Conservation (phyloP, 352 stramenopile genomes). For the Pythium utonaiense region DNA sequence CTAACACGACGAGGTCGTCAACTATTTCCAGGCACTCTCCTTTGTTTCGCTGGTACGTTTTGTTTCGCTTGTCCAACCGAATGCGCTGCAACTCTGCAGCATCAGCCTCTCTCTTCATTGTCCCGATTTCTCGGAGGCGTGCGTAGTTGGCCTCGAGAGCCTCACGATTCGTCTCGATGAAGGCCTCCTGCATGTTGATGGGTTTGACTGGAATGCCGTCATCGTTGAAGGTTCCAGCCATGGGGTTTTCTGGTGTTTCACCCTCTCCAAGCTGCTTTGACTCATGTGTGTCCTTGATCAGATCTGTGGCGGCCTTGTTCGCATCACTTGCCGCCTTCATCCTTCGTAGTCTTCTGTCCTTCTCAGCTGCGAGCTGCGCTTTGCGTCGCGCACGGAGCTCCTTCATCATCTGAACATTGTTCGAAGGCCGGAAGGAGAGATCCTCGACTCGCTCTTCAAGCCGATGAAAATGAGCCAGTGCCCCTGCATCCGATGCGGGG, state of each 20-base stretch:
- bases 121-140: conserved; percentile 33
- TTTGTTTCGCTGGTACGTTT: conserved; percentile 16
- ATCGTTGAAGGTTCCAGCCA: no score
- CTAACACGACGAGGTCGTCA: conserved; percentile 2
- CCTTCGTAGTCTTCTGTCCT: conserved; percentile 52
- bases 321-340: conserved; percentile 41
- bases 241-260: no score
- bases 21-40: conserved; percentile 8
- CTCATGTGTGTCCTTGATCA: not conserved
- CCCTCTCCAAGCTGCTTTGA: not conserved
- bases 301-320: conserved; percentile 25
- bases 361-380: conserved; percentile 60
- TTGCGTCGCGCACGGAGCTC: conserved; percentile 65
- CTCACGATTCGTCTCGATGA: conserved; percentile 37
- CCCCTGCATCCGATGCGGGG: conserved; percentile 31
- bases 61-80: conserved; percentile 16
- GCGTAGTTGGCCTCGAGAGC: conserved; percentile 51
- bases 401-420: conserved; percentile 85
- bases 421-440: conserved; percentile 65
- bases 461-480: conserved; percentile 35
- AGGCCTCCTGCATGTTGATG: conserved; percentile 30
- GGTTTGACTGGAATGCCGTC: not conserved
- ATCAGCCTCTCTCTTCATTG: conserved; percentile 32
- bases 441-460: conserved; percentile 48
- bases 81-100: conserved; percentile 30